phyloP scores from a whole-genome alignment of 805 yeast genomes.

The Kodamaea fukazawae region DNA sequence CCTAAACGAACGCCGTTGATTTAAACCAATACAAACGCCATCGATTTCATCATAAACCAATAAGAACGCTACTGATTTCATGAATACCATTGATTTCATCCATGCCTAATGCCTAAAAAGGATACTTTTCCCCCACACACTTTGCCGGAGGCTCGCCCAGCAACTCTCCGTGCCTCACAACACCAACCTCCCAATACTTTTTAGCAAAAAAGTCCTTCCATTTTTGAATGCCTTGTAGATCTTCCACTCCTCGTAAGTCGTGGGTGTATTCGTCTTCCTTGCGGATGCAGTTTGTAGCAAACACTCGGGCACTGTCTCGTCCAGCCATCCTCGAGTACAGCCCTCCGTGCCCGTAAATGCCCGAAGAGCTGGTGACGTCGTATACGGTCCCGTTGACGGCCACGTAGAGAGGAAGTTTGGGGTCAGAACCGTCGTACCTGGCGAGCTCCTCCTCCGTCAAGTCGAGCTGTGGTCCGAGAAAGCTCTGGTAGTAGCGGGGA shows the following conservation, averaged over 20 bases:
- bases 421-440: constrained; percentile 49
- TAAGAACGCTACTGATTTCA: too few relatives aligned
- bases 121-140: constrained; percentile 30
- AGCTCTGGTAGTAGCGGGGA: constrained; percentile 37
- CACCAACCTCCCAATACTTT: constrained; percentile 64
- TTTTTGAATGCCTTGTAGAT: constrained; percentile 36
- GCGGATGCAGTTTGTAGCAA: constrained; percentile 65
- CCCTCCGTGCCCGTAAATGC: constrained; percentile 59
- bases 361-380: constrained; percentile 55
- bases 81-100: too few relatives aligned
- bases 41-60: too few relatives aligned
- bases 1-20: too few relatives aligned
- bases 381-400: constrained; percentile 60
- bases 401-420: constrained; percentile 50
- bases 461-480: constrained; percentile 17
- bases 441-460: constrained; percentile 48
- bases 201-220: constrained; percentile 55
- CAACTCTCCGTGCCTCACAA: constrained; percentile 44
- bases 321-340: constrained; percentile 60
- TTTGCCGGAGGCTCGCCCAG: constrained; percentile 51
- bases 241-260: constrained; percentile 62
- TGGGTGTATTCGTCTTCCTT: constrained; percentile 55
- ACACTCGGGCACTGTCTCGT: constrained; percentile 64
- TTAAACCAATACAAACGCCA: too few relatives aligned
- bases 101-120: too few relatives aligned